These are phyloP conservation scores for Brassica rapa DNA, from an alignment of 345 rosid species.

Conservation along the genomic window DNA sequence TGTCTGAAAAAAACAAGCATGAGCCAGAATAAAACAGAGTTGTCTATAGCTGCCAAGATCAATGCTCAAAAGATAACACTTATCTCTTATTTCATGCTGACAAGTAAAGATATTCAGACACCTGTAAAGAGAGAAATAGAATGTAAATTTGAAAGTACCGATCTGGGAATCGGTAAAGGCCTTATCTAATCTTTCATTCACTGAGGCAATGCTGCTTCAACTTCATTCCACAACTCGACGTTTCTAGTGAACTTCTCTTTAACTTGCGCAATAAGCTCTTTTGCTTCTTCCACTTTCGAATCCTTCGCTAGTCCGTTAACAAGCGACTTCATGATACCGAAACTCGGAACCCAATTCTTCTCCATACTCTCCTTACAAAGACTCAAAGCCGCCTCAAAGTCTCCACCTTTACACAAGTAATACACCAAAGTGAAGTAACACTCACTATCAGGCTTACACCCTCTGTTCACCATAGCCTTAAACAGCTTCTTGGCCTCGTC, in stretches of 20 bases:
- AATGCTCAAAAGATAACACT: background rate
- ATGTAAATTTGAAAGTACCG: conserved; percentile 7
- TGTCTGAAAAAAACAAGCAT: background rate
- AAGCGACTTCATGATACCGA: conserved; percentile 59
- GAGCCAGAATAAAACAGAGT: conserved; percentile 3
- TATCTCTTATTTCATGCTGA: conserved; percentile 25
- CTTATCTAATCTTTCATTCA: conserved; percentile 23
- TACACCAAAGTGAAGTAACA: conserved; percentile 61
- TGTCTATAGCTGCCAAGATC: conserved; percentile 19
- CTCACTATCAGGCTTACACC: conserved; percentile 50
- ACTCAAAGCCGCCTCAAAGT: conserved; percentile 61
- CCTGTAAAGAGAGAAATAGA: background rate
- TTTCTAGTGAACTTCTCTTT: conserved; percentile 61
- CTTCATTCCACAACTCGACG: conserved; percentile 67
- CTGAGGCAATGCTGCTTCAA: conserved; percentile 69
- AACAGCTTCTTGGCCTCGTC: conserved; percentile 74
- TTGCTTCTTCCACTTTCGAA: conserved; percentile 64
- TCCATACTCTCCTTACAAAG: conserved; percentile 63
- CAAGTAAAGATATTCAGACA: conserved; percentile 10
- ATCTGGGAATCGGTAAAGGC: background rate
- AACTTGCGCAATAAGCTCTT: conserved; percentile 51
- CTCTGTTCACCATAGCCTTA: conserved; percentile 53
- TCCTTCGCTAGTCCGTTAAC: conserved; percentile 61
- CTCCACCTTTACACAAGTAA: conserved; percentile 61
- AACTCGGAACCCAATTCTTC: conserved; percentile 73